phyloP scores from a whole-genome alignment of 2,329 filamentous ascomycete species.

The Pseudogymnoascus sp. region DNA sequence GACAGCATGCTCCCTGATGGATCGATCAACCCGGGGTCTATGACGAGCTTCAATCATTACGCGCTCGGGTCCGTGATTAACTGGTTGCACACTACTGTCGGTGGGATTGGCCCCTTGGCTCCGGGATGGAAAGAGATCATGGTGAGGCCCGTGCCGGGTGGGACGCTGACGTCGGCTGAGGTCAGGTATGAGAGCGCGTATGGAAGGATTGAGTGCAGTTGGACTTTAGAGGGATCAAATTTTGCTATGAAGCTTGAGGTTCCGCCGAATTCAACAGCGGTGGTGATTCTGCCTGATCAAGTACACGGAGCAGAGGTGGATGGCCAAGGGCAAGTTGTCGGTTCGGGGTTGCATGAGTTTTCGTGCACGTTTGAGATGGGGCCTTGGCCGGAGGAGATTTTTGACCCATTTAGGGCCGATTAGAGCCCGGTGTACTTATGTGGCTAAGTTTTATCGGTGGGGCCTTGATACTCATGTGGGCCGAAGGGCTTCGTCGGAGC shows the following conservation, averaged over 20 bases:
- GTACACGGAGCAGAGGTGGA: neutral
- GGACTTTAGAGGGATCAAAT: constrained; percentile 13
- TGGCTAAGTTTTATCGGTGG: neutral
- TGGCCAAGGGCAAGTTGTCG: constrained; percentile 4
- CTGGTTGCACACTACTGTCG: constrained; percentile 30
- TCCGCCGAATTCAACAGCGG: constrained; percentile 19
- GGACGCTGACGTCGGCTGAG: constrained; percentile 25
- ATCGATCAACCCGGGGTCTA: constrained; percentile 27
- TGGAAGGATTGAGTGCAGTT: constrained; percentile 22
- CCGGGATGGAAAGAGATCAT: constrained; percentile 27
- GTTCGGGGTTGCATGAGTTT: constrained; percentile 10
- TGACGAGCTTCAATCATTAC: constrained; percentile 33
- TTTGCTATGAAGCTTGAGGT: constrained; percentile 17
- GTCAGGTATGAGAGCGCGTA: constrained; percentile 25
- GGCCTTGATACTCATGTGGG: neutral
- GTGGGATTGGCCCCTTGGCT: constrained; percentile 23
- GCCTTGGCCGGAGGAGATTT: constrained; percentile 1
- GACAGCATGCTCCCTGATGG: constrained; percentile 30
- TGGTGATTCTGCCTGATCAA: constrained; percentile 15
- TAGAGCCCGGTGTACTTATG: neutral
- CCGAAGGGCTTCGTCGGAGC: neutral
- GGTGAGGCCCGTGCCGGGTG: constrained; percentile 27
- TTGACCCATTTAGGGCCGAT: neutral
- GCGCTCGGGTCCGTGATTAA: constrained; percentile 29
- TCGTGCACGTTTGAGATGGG: constrained; percentile 7